Conservation (phyloP, 192 early-diverging fungal species). For the Coemansia sp. region DNA sequence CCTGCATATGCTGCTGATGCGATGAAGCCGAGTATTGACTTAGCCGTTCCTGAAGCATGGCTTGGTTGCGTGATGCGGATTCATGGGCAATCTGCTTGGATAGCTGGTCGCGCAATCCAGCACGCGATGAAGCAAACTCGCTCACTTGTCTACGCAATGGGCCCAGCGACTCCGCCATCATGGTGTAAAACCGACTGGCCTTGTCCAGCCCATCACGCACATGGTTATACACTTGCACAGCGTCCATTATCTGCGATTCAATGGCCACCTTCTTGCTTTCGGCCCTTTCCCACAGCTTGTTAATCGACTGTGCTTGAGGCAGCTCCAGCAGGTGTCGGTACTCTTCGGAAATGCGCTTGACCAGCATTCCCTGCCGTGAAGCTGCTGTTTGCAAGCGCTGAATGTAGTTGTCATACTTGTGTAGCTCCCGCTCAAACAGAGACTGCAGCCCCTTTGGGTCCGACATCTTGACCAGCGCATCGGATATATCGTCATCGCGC, state of each 20-base stretch:
- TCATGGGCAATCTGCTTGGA: slow-evolving; percentile 52
- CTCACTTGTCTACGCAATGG: slow-evolving; percentile 47
- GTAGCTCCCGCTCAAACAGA: slow-evolving; percentile 86
- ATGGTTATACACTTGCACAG: slow-evolving; percentile 62
- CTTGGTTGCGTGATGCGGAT: slow-evolving; percentile 58
- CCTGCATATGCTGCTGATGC: slow-evolving; percentile 7
- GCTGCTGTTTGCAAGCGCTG: slow-evolving; percentile 71
- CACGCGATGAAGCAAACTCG: slow-evolving; percentile 58
- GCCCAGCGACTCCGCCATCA: slow-evolving; percentile 54
- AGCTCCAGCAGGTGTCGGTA: slow-evolving; percentile 75
- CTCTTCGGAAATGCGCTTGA: slow-evolving; percentile 72
- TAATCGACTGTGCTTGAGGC: slow-evolving; percentile 64
- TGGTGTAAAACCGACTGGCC: slow-evolving; percentile 61
- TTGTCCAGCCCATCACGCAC: slow-evolving; percentile 61
- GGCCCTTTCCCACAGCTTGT: slow-evolving; percentile 64
- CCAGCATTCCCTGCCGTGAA: slow-evolving; percentile 68
- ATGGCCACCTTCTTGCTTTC: slow-evolving; percentile 63
- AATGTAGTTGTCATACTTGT: slow-evolving; percentile 82
- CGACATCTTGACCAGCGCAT: slow-evolving; percentile 33
- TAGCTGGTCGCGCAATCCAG: slow-evolving; percentile 57
- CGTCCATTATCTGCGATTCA: slow-evolving; percentile 66
- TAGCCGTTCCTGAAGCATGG: slow-evolving; percentile 59
- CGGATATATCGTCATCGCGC: slow-evolving; percentile 82
- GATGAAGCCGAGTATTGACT: slow-evolving; percentile 43
- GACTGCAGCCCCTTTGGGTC: slow-evolving; percentile 82